Conservation (phyloP, 1,139 yeast genomes). For the Sugiyamaella sp. region DNA sequence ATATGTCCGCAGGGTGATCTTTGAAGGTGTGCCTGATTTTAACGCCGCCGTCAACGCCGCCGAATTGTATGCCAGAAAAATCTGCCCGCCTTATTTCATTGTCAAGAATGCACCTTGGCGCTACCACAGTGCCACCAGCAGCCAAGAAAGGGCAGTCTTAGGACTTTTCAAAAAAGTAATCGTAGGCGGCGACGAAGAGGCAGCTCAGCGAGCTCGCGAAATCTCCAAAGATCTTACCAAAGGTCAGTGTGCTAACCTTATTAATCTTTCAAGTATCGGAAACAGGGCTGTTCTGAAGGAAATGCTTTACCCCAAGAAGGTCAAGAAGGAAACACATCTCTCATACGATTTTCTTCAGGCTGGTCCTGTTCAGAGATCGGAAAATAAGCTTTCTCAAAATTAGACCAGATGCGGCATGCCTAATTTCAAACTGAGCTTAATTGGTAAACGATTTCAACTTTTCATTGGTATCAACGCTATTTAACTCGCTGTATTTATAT, state of each 20-base stretch:
- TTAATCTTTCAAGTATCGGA: slow-evolving; percentile 21
- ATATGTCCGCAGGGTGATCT: slow-evolving; percentile 9
- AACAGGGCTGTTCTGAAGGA: slow-evolving; percentile 15
- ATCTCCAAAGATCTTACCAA: slow-evolving; percentile 17
- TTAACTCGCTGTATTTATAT: neutral
- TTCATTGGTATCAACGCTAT: too few relatives aligned
- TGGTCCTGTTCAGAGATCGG: slow-evolving; percentile 16
- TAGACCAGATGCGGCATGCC: neutral
- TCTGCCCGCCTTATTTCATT: slow-evolving; percentile 24
- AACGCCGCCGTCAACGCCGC: slow-evolving; percentile 33
- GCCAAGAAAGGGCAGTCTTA: slow-evolving; percentile 9
- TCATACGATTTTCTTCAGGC: slow-evolving; percentile 10
- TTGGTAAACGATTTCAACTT: neutral
- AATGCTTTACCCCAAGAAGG: slow-evolving; percentile 11
- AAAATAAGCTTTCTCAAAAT: slow-evolving; percentile 12
- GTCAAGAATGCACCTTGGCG: slow-evolving; percentile 34
- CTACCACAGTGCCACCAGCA: slow-evolving; percentile 19
- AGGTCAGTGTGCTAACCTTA: slow-evolving; percentile 25
- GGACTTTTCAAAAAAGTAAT: slow-evolving; percentile 20
- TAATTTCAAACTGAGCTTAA: slow-evolving; percentile 5
- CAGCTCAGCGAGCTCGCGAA: neutral
- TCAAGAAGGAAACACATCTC: neutral
- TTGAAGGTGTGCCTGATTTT: slow-evolving; percentile 16
- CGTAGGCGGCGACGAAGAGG: slow-evolving; percentile 6
- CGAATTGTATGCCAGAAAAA: slow-evolving; percentile 28